A percentile compares a stretch with the other conserved stretches of the same genome.
phyloP scores from a whole-genome alignment of 805 yeast species.

The Myxozyma vanderwaltii region DNA sequence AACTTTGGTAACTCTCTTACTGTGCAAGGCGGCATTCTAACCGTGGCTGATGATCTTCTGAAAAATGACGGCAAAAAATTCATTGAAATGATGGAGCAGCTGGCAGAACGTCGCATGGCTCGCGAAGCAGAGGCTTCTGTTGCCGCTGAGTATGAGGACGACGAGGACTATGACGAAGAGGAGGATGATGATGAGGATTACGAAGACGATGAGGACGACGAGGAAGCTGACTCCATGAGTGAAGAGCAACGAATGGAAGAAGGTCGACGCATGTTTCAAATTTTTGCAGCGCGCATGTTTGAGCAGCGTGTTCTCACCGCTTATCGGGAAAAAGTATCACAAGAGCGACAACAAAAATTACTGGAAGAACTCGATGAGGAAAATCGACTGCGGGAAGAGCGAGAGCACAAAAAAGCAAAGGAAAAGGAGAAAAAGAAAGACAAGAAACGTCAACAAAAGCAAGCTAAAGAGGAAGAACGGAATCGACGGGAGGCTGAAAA shows the following conservation, averaged over 20 bases:
- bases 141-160: constrained; percentile 41
- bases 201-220: constrained; percentile 38
- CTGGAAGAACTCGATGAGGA: constrained; percentile 41
- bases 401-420: constrained; percentile 42
- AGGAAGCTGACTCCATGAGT: constrained; percentile 35
- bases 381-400: constrained; percentile 34
- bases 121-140: constrained; percentile 42
- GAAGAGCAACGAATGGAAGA: constrained; percentile 73
- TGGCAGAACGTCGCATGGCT: constrained; percentile 57
- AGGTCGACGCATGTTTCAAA: constrained; percentile 75
- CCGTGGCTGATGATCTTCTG: constrained; percentile 78
- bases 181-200: constrained; percentile 38
- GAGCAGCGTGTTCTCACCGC: constrained; percentile 73
- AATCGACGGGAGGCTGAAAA: constrained; percentile 43
- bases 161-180: constrained; percentile 41
- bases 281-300: constrained; percentile 76
- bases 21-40: constrained; percentile 50
- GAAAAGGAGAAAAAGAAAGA: constrained; percentile 49
- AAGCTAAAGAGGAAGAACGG: constrained; percentile 47
- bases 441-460: constrained; percentile 45
- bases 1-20: constrained; percentile 40
- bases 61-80: constrained; percentile 77
- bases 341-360: constrained; percentile 53
- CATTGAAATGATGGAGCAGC: constrained; percentile 74
- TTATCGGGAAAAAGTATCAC: constrained; percentile 78